A percentile compares a stretch with the other conserved stretches of the same genome.
Conservation (phyloP, 148 eudicot genomes). For the Silene conica region DNA sequence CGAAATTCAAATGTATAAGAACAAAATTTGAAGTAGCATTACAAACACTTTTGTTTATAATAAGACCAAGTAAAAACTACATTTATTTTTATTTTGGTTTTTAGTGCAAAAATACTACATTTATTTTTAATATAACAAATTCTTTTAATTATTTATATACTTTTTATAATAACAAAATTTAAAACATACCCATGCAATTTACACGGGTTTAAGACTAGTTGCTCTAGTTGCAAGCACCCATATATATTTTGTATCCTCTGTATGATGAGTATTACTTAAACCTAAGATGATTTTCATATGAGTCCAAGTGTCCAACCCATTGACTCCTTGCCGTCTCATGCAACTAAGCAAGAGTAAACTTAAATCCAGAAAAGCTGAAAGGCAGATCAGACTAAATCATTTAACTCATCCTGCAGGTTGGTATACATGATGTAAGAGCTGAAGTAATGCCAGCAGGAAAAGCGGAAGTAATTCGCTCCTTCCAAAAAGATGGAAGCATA, state of each 20-base stretch:
- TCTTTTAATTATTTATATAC: too few relatives aligned
- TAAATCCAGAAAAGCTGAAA: background rate
- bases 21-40: too few relatives aligned
- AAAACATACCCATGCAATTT: too few relatives aligned
- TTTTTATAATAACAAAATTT: too few relatives aligned
- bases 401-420: constrained; percentile 51
- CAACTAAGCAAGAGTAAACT: background rate
- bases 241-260: background rate
- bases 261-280: background rate
- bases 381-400: background rate
- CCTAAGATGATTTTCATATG: background rate
- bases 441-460: constrained; percentile 97
- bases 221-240: background rate
- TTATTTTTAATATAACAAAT: too few relatives aligned
- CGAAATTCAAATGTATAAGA: too few relatives aligned
- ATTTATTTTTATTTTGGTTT: too few relatives aligned
- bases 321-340: background rate
- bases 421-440: constrained; percentile 75
- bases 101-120: too few relatives aligned
- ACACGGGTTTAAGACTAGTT: too few relatives aligned
- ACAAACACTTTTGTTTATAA: too few relatives aligned
- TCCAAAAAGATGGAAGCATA: constrained; percentile 70
- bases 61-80: too few relatives aligned
- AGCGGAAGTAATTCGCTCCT: constrained; percentile 76
- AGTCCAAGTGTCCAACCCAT: background rate